A percentile compares a stretch with the other conserved stretches of the same genome.
Evolutionary conservation across 1,284 basidiomycete species (phyloP).

Genomic region (Bjerkandera adusta): DNA sequence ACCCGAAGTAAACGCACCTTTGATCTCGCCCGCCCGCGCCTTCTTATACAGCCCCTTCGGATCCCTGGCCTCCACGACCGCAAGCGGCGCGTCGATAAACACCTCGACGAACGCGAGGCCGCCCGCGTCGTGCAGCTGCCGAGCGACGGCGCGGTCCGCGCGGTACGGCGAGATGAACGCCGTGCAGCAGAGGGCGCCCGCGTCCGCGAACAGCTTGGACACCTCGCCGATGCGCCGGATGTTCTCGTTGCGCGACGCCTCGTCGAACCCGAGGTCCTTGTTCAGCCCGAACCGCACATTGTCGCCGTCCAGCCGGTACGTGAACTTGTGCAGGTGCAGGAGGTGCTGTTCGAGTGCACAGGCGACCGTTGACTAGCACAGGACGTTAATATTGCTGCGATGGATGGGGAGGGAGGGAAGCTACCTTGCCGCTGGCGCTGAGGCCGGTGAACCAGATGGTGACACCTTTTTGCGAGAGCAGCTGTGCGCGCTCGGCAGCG

Average conservation of each 20-base stretch:
- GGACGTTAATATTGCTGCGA: slow-evolving; percentile 18
- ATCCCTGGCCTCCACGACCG: slow-evolving; percentile 88
- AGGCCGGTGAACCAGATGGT: slow-evolving; percentile 97
- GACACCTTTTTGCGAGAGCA: slow-evolving; percentile 79
- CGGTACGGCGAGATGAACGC: slow-evolving; percentile 99
- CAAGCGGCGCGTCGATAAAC: slow-evolving; percentile 90
- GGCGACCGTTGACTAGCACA: slow-evolving; percentile 87
- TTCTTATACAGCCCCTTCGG: slow-evolving; percentile 99
- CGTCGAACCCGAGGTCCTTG: slow-evolving; percentile 97
- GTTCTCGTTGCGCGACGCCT: slow-evolving; percentile 94
- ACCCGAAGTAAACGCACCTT: slow-evolving; percentile 53
- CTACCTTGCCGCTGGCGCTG: slow-evolving; percentile 87
- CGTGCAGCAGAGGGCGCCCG: slow-evolving; percentile 84
- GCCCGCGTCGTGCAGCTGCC: slow-evolving; percentile 77
- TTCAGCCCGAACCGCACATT: slow-evolving; percentile 97
- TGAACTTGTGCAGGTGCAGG: slow-evolving; percentile 81
- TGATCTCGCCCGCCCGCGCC: slow-evolving; percentile 94
- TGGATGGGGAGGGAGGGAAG: slow-evolving; percentile 19
- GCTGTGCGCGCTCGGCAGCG: slow-evolving; percentile 59
- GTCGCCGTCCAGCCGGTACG: slow-evolving; percentile 95
- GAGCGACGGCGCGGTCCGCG: slow-evolving; percentile 83
- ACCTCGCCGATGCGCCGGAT: slow-evolving; percentile 98
- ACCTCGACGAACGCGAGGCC: slow-evolving; percentile 90
- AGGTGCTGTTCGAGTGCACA: slow-evolving; percentile 97
- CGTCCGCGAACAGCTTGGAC: slow-evolving; percentile 91